A percentile compares a stretch with the other conserved stretches of the same genome.
Evolutionary conservation across 305 asterid genomes (phyloP).

Genomic region (Euphrasia arctica): DNA sequence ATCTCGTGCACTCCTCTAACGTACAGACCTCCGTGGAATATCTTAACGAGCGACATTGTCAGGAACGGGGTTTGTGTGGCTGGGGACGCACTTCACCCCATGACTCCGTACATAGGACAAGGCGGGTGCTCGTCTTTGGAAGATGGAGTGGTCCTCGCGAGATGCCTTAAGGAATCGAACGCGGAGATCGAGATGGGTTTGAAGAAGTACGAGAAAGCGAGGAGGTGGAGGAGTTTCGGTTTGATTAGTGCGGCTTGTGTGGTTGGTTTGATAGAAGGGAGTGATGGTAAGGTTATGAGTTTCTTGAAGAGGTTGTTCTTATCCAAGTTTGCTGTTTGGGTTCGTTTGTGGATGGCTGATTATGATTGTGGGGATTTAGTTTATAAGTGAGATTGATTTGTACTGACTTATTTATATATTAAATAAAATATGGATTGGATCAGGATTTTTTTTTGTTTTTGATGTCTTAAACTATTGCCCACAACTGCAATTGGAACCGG

Average conservation of each 20-base stretch:
- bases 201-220: constrained; percentile 38
- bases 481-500: no score
- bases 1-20: constrained; percentile 38
- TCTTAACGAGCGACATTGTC: constrained; percentile 37
- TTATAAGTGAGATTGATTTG: no score
- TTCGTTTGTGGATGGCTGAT: constrained; percentile 37
- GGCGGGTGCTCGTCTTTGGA: constrained; percentile 62
- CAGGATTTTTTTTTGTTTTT: no score
- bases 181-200: constrained; percentile 36
- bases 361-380: no score
- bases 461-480: no score
- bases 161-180: constrained; percentile 37
- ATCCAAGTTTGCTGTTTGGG: constrained; percentile 25
- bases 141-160: constrained; percentile 51
- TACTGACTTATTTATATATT: no score
- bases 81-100: constrained; percentile 68
- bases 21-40: constrained; percentile 40
- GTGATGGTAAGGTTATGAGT: constrained; percentile 34
- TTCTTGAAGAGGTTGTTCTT: constrained; percentile 42
- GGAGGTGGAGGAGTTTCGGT: constrained; percentile 61
- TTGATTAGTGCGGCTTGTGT: constrained; percentile 40
- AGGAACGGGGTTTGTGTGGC: constrained; percentile 41
- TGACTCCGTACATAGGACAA: constrained; percentile 67
- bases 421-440: no score
- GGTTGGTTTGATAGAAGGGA: constrained; percentile 51